phyloP scores from a whole-genome alignment of 495 filamentous ascomycete genomes.

The Chaetomium tenue region DNA sequence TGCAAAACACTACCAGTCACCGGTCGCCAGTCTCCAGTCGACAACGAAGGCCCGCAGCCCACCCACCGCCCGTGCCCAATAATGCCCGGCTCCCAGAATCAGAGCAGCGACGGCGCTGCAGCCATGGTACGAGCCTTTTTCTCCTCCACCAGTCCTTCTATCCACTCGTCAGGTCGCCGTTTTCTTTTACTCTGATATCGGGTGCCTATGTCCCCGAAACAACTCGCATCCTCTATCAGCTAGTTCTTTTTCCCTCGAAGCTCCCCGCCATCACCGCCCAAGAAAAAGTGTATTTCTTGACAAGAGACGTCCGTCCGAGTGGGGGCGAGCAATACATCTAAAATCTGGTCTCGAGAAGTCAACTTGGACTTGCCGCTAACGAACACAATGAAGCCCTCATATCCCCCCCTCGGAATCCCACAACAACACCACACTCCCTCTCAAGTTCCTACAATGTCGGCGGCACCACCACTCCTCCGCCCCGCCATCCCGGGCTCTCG shows the following conservation, averaged over 20 bases:
- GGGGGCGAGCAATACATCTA: background rate
- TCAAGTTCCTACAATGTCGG: slow-evolving; percentile 65
- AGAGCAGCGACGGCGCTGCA: slow-evolving; percentile 33
- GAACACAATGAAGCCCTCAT: slow-evolving; percentile 33
- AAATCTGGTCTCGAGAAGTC: background rate
- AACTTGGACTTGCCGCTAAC: slow-evolving; percentile 18
- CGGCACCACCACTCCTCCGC: slow-evolving; percentile 74
- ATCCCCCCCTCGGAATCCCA: slow-evolving; percentile 34
- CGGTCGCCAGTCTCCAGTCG: slow-evolving; percentile 6
- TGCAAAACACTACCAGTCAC: slow-evolving; percentile 11
- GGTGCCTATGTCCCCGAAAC: background rate
- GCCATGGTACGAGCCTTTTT: slow-evolving; percentile 27
- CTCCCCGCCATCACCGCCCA: background rate
- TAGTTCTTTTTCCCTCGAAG: background rate
- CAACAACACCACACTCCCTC: slow-evolving; percentile 26
- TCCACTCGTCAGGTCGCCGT: background rate
- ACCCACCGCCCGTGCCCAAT: slow-evolving; percentile 12
- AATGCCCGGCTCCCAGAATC: slow-evolving; percentile 32
- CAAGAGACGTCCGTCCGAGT: background rate
- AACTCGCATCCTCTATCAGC: background rate
- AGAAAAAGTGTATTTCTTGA: too few relatives aligned
- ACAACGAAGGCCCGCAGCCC: slow-evolving; percentile 13
- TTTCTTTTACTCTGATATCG: slow-evolving; percentile 1
- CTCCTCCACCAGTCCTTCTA: slow-evolving; percentile 6
- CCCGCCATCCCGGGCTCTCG: slow-evolving; percentile 77